Conservation (phyloP, 1,139 yeast genomes). For the Blastobotrys aristatus region DNA sequence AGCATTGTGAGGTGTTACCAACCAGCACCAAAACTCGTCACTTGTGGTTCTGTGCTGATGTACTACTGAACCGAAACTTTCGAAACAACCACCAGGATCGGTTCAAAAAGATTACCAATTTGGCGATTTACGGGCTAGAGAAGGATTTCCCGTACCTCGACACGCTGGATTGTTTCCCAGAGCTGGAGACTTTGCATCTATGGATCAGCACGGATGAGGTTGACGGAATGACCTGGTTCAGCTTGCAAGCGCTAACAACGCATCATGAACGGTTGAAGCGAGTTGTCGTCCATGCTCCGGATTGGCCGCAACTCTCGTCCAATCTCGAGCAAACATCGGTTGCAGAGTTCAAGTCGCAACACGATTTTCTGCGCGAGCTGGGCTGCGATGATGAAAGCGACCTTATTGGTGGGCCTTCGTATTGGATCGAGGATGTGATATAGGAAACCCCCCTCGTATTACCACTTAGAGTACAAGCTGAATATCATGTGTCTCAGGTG, state of each 20-base stretch:
- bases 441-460: no score
- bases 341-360: no score
- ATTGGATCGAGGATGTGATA: conserved; percentile 3
- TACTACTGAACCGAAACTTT: background rate
- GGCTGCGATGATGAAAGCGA: conserved; percentile 5
- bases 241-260: no score
- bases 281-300: no score
- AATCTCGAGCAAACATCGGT: no score
- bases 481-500: no score
- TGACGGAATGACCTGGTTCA: no score
- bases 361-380: background rate
- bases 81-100: conserved; percentile 1
- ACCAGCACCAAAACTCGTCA: conserved; percentile 1
- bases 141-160: no score
- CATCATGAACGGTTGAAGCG: no score
- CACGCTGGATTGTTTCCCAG: background rate
- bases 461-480: no score
- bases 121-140: conserved; percentile 1
- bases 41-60: background rate
- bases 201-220: background rate
- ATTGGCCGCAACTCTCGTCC: no score
- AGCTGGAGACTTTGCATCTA: background rate
- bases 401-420: conserved; percentile 1
- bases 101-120: background rate
- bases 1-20: conserved; percentile 1